Conservation (phyloP, 2,329 filamentous ascomycete genomes). For the Pseudocercospora vitis region DNA sequence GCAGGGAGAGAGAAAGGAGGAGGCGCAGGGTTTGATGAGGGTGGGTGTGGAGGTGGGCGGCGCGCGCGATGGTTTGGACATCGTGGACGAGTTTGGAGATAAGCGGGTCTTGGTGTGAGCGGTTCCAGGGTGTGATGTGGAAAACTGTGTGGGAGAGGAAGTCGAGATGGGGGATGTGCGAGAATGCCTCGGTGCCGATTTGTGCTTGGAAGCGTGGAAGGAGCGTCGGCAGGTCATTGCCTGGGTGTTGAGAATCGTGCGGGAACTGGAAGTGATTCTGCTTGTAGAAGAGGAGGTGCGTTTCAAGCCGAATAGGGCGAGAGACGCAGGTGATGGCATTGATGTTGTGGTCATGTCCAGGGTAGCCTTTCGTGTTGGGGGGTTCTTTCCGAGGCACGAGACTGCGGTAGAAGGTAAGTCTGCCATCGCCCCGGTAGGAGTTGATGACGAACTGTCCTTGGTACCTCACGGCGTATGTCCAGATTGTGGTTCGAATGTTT, state of each 20-base stretch:
- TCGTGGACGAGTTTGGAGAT: background rate
- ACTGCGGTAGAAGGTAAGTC: background rate
- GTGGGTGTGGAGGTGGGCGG: background rate
- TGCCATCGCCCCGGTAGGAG: conserved; percentile 12
- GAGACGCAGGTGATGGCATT: conserved; percentile 11
- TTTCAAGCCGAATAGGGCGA: conserved; percentile 8
- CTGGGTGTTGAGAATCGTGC: conserved; percentile 6
- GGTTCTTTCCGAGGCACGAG: background rate
- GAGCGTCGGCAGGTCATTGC: conserved; percentile 3
- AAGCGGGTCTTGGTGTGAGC: background rate
- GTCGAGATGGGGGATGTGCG: background rate
- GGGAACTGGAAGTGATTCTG: conserved; percentile 11
- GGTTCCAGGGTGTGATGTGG: background rate
- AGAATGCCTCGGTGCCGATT: conserved; percentile 8
- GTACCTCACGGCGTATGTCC: background rate
- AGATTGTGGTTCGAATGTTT: conserved; percentile 4
- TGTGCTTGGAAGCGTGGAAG: background rate
- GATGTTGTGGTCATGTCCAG: background rate
- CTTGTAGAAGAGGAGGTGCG: conserved; percentile 12
- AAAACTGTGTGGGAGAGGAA: background rate
- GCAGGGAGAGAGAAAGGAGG: background rate
- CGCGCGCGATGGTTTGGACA: background rate
- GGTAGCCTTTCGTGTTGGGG: background rate
- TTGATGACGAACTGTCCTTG: conserved; percentile 7
- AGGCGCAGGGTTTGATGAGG: background rate